Evolutionary conservation across 2,329 filamentous ascomycete genomes (phyloP).

Genomic region (Thermomyces lanuginosus): DNA sequence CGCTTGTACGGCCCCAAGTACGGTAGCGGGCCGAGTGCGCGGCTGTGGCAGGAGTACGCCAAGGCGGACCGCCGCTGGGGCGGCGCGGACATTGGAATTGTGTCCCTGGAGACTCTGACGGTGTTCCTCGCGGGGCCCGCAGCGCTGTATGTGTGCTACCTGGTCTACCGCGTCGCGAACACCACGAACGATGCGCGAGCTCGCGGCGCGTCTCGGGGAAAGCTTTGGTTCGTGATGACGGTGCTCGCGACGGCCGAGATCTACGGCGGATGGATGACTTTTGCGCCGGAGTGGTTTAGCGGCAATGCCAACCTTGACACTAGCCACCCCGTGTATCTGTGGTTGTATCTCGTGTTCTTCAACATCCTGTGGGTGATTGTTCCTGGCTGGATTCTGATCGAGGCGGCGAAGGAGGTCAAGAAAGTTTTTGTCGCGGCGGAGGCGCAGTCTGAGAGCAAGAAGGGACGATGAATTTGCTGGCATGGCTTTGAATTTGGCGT

Average conservation of each 20-base stretch:
- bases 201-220: conserved; percentile 16
- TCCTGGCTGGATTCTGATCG: conserved; percentile 40
- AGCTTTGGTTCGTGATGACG: conserved; percentile 40
- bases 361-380: conserved; percentile 48
- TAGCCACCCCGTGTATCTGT: conserved; percentile 44
- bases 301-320: conserved; percentile 42
- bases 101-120: conserved; percentile 45
- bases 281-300: conserved; percentile 48
- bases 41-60: conserved; percentile 50
- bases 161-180: conserved; percentile 24
- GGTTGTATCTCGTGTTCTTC: conserved; percentile 49
- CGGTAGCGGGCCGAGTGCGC: conserved; percentile 36
- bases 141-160: conserved; percentile 41
- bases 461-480: conserved; percentile 2
- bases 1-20: conserved; percentile 45
- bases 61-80: conserved; percentile 48
- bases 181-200: conserved; percentile 6
- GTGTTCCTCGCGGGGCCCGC: conserved; percentile 43
- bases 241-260: conserved; percentile 47
- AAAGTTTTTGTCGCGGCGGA: conserved; percentile 20
- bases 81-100: conserved; percentile 40
- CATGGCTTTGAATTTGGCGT: not conserved
- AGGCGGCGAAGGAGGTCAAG: conserved; percentile 32
- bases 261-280: conserved; percentile 50
- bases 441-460: conserved; percentile 6